phyloP scores from a whole-genome alignment of 2,329 filamentous ascomycete species.

The Fonsecaea multimorphosa region DNA sequence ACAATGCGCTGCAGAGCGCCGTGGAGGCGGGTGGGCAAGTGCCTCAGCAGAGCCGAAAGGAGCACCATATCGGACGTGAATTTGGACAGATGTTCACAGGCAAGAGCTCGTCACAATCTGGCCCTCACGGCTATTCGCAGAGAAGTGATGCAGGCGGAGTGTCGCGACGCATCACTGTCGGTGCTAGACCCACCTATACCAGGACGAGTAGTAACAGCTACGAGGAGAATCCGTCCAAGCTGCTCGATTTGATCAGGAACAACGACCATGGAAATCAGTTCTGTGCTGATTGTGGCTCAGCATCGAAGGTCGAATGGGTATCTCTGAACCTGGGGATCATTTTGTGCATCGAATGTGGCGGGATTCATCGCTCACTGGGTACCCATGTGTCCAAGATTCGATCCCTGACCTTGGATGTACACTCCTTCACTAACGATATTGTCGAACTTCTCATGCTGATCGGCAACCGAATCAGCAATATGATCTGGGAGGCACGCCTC shows the following conservation, averaged over 20 bases:
- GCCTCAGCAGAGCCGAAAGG: conserved; percentile 57
- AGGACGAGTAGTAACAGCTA: conserved; percentile 72
- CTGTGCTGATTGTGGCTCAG: conserved; percentile 93
- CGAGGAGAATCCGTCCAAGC: conserved; percentile 77
- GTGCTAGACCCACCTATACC: conserved; percentile 76
- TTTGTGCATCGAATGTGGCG: conserved; percentile 96
- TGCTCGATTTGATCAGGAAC: conserved; percentile 85
- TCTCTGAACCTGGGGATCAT: conserved; percentile 97
- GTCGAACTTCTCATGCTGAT: conserved; percentile 90
- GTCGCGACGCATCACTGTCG: conserved; percentile 85
- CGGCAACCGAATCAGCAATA: conserved; percentile 93
- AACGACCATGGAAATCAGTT: conserved; percentile 90
- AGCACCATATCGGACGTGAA: conserved; percentile 58
- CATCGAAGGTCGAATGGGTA: conserved; percentile 95
- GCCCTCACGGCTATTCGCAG: conserved; percentile 57
- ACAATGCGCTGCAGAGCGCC: conserved; percentile 90
- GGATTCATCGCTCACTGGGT: conserved; percentile 92
- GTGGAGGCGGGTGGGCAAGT: conserved; percentile 77
- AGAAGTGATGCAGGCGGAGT: conserved; percentile 63
- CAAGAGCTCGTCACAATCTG: conserved; percentile 73
- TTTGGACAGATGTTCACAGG: conserved; percentile 93
- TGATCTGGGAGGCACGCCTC: conserved; percentile 90
- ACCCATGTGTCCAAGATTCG: conserved; percentile 98
- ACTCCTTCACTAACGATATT: conserved; percentile 95
- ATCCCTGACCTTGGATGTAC: conserved; percentile 92